These are phyloP conservation scores for Coemansia sp. DNA, from an alignment of 192 early-diverging fungal genomes.

Conservation along the genomic window DNA sequence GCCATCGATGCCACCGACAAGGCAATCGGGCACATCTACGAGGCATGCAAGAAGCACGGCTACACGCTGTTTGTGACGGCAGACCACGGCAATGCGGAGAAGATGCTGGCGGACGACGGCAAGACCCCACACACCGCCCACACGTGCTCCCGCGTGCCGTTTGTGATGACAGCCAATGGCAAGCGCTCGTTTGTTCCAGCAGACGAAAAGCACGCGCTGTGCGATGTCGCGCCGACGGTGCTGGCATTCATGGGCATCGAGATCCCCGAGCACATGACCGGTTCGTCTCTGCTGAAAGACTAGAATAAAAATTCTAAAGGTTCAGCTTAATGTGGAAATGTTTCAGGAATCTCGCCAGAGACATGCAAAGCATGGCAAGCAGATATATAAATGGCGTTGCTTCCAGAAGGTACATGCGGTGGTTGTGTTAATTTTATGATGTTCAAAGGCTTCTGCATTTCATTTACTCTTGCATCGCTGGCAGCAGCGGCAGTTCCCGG, in stretches of 20 bases:
- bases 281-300: slow-evolving; percentile 60
- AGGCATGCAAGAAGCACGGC: slow-evolving; percentile 84
- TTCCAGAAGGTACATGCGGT: too few species aligned
- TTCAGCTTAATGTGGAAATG: too few species aligned
- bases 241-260: slow-evolving; percentile 88
- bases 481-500: neutral
- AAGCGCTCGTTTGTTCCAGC: slow-evolving; percentile 53
- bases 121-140: slow-evolving; percentile 94
- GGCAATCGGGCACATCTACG: slow-evolving; percentile 89
- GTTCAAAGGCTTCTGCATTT: neutral
- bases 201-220: slow-evolving; percentile 68
- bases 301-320: too few species aligned
- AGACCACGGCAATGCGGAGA: slow-evolving; percentile 99
- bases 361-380: too few species aligned
- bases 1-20: slow-evolving; percentile 94
- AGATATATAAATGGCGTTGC: too few species aligned
- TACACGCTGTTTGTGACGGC: slow-evolving; percentile 94
- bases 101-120: slow-evolving; percentile 88
- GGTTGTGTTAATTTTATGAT: too few species aligned
- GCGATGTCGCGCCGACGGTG: slow-evolving; percentile 97
- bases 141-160: slow-evolving; percentile 87
- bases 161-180: slow-evolving; percentile 69
- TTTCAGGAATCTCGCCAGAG: too few species aligned
- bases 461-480: neutral
- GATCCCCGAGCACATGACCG: slow-evolving; percentile 95